Evolutionary conservation across 495 filamentous ascomycete genomes (phyloP), one percentile per base, ranked within the genome.

Genomic region (Penicillium diatomitis): DNA sequence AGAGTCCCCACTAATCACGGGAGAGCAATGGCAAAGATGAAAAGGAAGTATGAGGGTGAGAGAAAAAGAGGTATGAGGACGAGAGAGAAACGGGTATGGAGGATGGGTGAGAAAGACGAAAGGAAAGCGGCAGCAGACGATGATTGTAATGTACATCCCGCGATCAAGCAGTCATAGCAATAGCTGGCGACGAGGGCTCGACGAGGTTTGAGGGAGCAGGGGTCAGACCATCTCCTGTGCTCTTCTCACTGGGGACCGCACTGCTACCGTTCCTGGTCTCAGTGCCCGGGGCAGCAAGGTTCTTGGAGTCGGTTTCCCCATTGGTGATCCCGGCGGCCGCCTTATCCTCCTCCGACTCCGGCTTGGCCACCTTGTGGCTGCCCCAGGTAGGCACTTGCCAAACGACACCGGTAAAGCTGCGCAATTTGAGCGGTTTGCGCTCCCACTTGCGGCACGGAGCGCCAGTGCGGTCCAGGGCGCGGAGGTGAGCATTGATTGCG

Each of bases 401-500:
- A 32, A 77, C 62, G 9, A 89, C 76, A 32, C 94, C 94, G 3
- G 92, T 98, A 64, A 98, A 98, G 57, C 83, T 92, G 75, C 95
- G 92, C 48, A 98, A 66, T 43, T 78, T 80, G 54, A 97, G 81
- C 28, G 81, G 80, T 44, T 87, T 86, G 63, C 82, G 87, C 55
- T 81, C 71, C 92, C 92, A 98, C 60, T 84, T 90, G 49, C 94
- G 86, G 61, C 91, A 96, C 2, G 91, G 88, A 50, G 90, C 84
- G 41, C 90, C 88, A 1, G 82, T 84, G 36, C 91, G 84, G 65
- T 98, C 92, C 38, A 98, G 81, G 4, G 92, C 94, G 43, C 92
- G 87, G 32, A 98, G 82, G 46, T 88, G 86, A 43, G 94, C 92
- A 61, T 98, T 98, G 74, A 98, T 98, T 48, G 91, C 91, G 48